These are phyloP conservation scores for Aspergillus carbonarius DNA, from an alignment of 2,329 filamentous ascomycete species.

Conservation along the genomic window DNA sequence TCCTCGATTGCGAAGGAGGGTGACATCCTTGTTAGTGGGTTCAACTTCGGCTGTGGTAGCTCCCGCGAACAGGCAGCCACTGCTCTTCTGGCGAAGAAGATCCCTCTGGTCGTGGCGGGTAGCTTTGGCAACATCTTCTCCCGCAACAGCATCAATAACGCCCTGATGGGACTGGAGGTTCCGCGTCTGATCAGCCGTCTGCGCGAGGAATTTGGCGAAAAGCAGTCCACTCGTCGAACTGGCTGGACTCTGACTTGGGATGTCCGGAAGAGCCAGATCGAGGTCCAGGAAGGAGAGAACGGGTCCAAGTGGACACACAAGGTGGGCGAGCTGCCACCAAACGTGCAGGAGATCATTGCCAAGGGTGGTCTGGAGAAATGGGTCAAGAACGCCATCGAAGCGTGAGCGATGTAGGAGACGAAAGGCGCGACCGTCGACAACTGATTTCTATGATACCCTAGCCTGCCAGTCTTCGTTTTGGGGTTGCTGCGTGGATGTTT, in stretches of 20 bases:
- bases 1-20: constrained; percentile 60
- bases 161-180: constrained; percentile 42
- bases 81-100: constrained; percentile 49
- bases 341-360: constrained; percentile 83
- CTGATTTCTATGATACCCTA: neutral
- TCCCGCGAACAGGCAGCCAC: constrained; percentile 87
- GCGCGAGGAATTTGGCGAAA: constrained; percentile 29
- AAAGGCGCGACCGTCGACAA: neutral
- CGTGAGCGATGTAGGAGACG: neutral
- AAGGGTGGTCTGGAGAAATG: constrained; percentile 76
- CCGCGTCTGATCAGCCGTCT: constrained; percentile 38
- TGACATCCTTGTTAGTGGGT: constrained; percentile 82
- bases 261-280: constrained; percentile 67
- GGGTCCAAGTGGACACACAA: constrained; percentile 73
- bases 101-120: constrained; percentile 39
- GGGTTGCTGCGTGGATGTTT: neutral
- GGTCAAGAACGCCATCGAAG: constrained; percentile 60
- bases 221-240: constrained; percentile 29
- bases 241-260: constrained; percentile 83
- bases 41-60: constrained; percentile 83
- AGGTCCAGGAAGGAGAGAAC: constrained; percentile 66
- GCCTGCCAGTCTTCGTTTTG: neutral
- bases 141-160: constrained; percentile 45
- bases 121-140: constrained; percentile 43
- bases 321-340: constrained; percentile 78